Conservation (phyloP, 164 flowering plant genomes). For the Tetracentron sinense region DNA sequence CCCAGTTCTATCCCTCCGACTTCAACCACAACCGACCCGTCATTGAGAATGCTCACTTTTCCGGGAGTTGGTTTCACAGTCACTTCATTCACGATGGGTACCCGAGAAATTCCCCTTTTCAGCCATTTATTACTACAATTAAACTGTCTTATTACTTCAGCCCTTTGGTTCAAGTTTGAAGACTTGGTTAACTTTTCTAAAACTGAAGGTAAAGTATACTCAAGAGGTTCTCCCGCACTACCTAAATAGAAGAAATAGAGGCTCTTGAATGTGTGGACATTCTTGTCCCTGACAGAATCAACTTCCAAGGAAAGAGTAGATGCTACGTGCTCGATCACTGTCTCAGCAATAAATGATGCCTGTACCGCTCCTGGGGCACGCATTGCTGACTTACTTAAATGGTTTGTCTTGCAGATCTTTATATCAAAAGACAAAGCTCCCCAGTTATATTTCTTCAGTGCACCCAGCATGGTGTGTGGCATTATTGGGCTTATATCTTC, state of each 20-base stretch:
- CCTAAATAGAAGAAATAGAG: constrained; percentile 40
- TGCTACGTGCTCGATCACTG: constrained; percentile 80
- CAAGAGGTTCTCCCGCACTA: constrained; percentile 42
- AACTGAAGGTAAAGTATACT: constrained; percentile 67
- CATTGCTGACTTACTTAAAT: constrained; percentile 73
- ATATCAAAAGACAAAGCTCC: constrained; percentile 80
- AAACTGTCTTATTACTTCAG: constrained; percentile 38
- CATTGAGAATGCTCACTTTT: constrained; percentile 73
- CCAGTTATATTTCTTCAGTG: constrained; percentile 79
- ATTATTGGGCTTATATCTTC: constrained; percentile 63
- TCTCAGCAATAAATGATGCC: constrained; percentile 79
- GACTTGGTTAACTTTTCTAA: constrained; percentile 55
- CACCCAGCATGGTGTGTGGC: constrained; percentile 36
- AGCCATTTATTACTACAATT: constrained; percentile 54
- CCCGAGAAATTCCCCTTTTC: constrained; percentile 76
- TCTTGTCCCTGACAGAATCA: constrained; percentile 55
- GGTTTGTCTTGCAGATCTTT: constrained; percentile 83
- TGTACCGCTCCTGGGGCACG: constrained; percentile 90
- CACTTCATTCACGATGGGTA: constrained; percentile 64
- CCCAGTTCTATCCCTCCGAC: constrained; percentile 93
- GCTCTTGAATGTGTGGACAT: constrained; percentile 68
- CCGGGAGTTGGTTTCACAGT: constrained; percentile 61
- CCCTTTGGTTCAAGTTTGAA: constrained; percentile 48
- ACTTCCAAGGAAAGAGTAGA: constrained; percentile 66
- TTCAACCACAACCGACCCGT: constrained; percentile 88